Percentiles rank a stretch among this genome's conserved stretches.
phyloP scores from a whole-genome alignment of 2,329 filamentous ascomycete genomes.

The Aspergillus sp. region DNA sequence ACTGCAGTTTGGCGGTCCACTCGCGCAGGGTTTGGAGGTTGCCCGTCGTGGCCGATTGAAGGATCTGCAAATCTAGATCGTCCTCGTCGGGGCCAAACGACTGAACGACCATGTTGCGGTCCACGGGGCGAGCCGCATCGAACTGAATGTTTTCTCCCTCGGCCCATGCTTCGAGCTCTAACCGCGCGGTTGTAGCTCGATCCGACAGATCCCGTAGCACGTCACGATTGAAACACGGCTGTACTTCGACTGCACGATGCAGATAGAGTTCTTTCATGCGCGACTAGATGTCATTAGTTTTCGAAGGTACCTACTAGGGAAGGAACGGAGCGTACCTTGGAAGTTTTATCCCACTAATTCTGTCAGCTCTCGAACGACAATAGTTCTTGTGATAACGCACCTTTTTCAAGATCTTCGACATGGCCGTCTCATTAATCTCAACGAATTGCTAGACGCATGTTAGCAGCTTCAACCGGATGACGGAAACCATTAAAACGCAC shows the following conservation, averaged over 20 bases:
- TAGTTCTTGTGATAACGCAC: slow-evolving; percentile 37
- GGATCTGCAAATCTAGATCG: slow-evolving; percentile 81
- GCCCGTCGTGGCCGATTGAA: slow-evolving; percentile 78
- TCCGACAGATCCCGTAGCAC: slow-evolving; percentile 96
- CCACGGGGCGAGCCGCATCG: slow-evolving; percentile 50
- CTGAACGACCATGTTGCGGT: slow-evolving; percentile 36
- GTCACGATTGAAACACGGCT: slow-evolving; percentile 96
- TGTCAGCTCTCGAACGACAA: slow-evolving; percentile 16
- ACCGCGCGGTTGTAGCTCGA: slow-evolving; percentile 90
- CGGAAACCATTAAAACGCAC: slow-evolving; percentile 31
- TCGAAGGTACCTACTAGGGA: slow-evolving; percentile 10
- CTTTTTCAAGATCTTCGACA: slow-evolving; percentile 98
- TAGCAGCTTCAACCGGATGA: too few species aligned
- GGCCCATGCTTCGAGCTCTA: slow-evolving; percentile 94
- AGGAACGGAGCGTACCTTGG: slow-evolving; percentile 60
- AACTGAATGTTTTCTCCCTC: slow-evolving; percentile 93
- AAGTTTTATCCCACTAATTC: slow-evolving; percentile 90
- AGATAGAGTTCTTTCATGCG: slow-evolving; percentile 97
- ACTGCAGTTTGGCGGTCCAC: slow-evolving; percentile 69
- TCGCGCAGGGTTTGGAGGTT: slow-evolving; percentile 76
- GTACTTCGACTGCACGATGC: slow-evolving; percentile 91
- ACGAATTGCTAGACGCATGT: slow-evolving; percentile 72
- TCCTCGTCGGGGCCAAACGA: slow-evolving; percentile 72
- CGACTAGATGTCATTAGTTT: slow-evolving; percentile 52
- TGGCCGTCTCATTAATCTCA: slow-evolving; percentile 94